Percentiles rank a stretch among this genome's conserved stretches.
Evolutionary conservation across 352 stramenopile genomes (phyloP).

Genomic region (Phytophthora ramorum): DNA sequence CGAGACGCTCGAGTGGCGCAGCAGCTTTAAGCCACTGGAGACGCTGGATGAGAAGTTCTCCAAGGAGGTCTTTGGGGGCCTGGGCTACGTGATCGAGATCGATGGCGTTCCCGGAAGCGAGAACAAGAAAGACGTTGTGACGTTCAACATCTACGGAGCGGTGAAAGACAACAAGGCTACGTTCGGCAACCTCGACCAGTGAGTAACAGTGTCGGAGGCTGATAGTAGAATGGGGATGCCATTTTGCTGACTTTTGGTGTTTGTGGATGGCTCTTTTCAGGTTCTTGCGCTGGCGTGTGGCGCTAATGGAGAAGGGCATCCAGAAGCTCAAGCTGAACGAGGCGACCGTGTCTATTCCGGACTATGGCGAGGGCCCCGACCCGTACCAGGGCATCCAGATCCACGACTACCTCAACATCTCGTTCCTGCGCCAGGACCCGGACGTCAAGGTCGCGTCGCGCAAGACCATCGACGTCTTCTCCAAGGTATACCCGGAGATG

Average conservation of each 20-base stretch:
- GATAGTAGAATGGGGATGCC: background rate
- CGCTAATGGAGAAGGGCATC: slow-evolving; percentile 38
- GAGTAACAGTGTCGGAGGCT: background rate
- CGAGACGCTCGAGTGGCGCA: slow-evolving; percentile 36
- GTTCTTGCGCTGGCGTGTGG: slow-evolving; percentile 37
- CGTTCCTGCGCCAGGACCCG: slow-evolving; percentile 35
- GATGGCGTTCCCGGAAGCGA: slow-evolving; percentile 25
- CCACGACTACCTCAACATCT: slow-evolving; percentile 43
- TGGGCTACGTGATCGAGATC: slow-evolving; percentile 38
- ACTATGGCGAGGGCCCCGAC: slow-evolving; percentile 32
- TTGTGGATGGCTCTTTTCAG: slow-evolving; percentile 6
- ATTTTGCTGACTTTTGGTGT: slow-evolving; percentile 10
- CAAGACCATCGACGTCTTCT: slow-evolving; percentile 39
- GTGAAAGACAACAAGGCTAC: slow-evolving; percentile 42
- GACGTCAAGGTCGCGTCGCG: slow-evolving; percentile 34
- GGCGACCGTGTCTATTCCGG: slow-evolving; percentile 27
- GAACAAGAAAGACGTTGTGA: slow-evolving; percentile 41
- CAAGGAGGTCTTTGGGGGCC: slow-evolving; percentile 24
- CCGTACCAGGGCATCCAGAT: slow-evolving; percentile 38
- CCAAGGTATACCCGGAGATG: slow-evolving; percentile 40
- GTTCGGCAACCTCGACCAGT: slow-evolving; percentile 34
- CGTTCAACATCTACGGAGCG: slow-evolving; percentile 40
- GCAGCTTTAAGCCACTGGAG: slow-evolving; percentile 34
- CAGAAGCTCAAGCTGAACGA: slow-evolving; percentile 41
- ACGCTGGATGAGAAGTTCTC: slow-evolving; percentile 34